A percentile compares a stretch with the other conserved stretches of the same genome.
phyloP scores from a whole-genome alignment of 129 eudicot genomes.

The Silybum marianum region DNA sequence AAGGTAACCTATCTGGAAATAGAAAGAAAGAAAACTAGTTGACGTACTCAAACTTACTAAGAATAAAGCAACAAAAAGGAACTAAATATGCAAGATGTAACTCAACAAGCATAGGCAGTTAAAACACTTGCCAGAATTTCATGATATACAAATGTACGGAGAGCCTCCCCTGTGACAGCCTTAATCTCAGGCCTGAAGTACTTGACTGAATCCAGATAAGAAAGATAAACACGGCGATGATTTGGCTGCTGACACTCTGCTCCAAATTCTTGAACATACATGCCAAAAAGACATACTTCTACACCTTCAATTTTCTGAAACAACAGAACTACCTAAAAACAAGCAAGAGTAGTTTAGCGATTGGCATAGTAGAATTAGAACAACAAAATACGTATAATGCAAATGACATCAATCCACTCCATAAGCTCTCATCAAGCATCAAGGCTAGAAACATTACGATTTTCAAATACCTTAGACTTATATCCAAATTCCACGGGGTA shows the following conservation, averaged over 20 bases:
- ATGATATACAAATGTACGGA: slow-evolving; percentile 97
- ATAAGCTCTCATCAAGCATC: not conserved
- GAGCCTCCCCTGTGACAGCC: slow-evolving; percentile 96
- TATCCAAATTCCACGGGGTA: slow-evolving; percentile 82
- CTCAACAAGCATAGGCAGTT: not conserved
- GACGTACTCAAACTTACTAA: not conserved
- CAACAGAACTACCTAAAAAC: slow-evolving; percentile 75
- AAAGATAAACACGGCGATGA: slow-evolving; percentile 96
- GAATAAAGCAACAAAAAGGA: slow-evolving; percentile 9
- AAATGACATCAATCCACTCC: not conserved
- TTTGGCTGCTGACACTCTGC: slow-evolving; percentile 91
- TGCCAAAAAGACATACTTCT: slow-evolving; percentile 98
- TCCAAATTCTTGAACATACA: slow-evolving; percentile 99
- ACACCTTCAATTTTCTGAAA: slow-evolving; percentile 99
- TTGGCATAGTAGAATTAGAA: not conserved
- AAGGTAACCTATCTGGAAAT: slow-evolving; percentile 85
- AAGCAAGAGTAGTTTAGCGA: slow-evolving; percentile 19
- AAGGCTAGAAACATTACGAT: not conserved
- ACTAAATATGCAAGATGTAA: not conserved
- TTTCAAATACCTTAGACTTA: slow-evolving; percentile 76
- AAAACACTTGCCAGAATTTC: slow-evolving; percentile 76
- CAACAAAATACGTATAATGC: not conserved
- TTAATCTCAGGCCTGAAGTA: slow-evolving; percentile 93
- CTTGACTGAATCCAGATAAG: slow-evolving; percentile 96
- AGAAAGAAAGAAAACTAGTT: slow-evolving; percentile 15